Evolutionary conservation across 2,329 filamentous ascomycete species (phyloP).

Genomic region (Trichoderma breve): DNA sequence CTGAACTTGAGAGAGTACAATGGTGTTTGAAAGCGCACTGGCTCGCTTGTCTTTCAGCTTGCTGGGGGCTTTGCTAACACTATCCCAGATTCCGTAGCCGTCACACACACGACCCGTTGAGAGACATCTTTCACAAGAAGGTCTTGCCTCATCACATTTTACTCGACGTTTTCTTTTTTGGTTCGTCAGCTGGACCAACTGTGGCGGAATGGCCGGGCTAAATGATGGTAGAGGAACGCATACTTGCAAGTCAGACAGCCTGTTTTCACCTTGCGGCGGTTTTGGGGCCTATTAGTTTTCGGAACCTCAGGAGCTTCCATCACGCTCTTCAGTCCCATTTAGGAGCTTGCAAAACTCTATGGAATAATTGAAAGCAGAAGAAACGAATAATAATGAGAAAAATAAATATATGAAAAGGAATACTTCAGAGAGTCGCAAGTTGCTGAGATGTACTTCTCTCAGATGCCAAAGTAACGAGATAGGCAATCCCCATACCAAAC

Average conservation of each 20-base stretch:
- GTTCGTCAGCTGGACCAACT: neutral
- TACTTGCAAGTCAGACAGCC: conserved; percentile 36
- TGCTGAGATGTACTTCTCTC: neutral
- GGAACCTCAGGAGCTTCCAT: neutral
- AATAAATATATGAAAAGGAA: neutral
- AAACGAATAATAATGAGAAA: neutral
- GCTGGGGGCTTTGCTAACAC: neutral
- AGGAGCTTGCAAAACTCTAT: neutral
- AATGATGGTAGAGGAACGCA: neutral
- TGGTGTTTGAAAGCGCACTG: neutral
- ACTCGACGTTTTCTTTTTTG: conserved; percentile 22
- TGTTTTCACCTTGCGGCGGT: conserved; percentile 25
- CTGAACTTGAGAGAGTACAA: neutral
- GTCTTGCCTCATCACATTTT: conserved; percentile 39
- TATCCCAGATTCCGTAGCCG: conserved; percentile 39
- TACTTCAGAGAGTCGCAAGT: neutral
- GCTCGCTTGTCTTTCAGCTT: neutral
- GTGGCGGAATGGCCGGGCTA: neutral
- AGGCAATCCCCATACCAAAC: neutral
- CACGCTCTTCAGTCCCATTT: neutral
- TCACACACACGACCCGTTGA: conserved; percentile 29
- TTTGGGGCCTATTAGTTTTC: neutral
- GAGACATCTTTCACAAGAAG: conserved; percentile 23
- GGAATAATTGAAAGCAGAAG: neutral
- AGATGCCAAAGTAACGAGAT: neutral